Percentiles rank a stretch among this genome's conserved stretches.
phyloP scores from a whole-genome alignment of 192 early-diverging fungal species.

The Chytriomyces hyalinus region DNA sequence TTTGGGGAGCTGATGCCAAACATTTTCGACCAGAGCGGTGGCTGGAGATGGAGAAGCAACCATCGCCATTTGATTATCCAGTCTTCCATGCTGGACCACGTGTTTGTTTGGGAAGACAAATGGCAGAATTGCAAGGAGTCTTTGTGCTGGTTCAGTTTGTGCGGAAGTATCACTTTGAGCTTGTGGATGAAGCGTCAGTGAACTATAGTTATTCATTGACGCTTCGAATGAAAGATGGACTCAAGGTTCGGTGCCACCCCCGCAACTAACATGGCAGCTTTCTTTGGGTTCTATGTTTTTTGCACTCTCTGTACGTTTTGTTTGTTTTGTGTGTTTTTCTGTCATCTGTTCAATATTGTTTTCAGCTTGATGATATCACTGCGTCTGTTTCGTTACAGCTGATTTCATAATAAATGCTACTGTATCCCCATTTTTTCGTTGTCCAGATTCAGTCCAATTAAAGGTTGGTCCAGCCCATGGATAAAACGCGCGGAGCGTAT shows the following conservation, averaged over 20 bases:
- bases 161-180: conserved; percentile 35
- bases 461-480: too few relatives aligned
- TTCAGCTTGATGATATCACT: too few relatives aligned
- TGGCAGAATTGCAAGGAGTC: conserved; percentile 50
- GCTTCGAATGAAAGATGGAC: conserved; percentile 33
- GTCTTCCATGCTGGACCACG: conserved; percentile 50
- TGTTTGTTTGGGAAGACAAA: conserved; percentile 46
- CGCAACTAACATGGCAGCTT: too few relatives aligned
- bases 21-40: conserved; percentile 72
- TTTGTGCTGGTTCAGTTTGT: conserved; percentile 38
- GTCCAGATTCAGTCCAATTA: too few relatives aligned
- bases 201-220: conserved; percentile 26
- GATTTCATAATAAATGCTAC: too few relatives aligned
- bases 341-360: too few relatives aligned
- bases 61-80: conserved; percentile 47
- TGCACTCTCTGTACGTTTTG: too few relatives aligned
- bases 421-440: too few relatives aligned
- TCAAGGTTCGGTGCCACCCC: conserved; percentile 14
- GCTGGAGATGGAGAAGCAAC: conserved; percentile 49
- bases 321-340: too few relatives aligned
- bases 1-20: conserved; percentile 72
- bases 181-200: conserved; percentile 23
- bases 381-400: too few relatives aligned
- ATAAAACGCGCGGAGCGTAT: too few relatives aligned
- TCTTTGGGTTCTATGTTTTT: too few relatives aligned